Conservation (phyloP, 2,329 filamentous ascomycete species). For the Penicillium palitans region DNA sequence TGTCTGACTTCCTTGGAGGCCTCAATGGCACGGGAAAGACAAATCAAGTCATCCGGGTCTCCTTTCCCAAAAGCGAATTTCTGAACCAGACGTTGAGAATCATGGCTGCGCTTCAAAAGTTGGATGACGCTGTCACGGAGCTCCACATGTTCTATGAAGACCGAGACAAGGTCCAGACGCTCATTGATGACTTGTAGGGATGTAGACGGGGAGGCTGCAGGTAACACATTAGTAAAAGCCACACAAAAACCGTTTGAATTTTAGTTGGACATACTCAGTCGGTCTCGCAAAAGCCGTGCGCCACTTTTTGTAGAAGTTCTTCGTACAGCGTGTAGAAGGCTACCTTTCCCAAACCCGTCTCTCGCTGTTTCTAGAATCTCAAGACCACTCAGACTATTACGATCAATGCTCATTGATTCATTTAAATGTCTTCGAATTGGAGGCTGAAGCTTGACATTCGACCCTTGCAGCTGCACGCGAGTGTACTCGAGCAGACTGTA, state of each 20-base stretch:
- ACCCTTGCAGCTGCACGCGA: constrained; percentile 71
- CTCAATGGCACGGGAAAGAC: constrained; percentile 75
- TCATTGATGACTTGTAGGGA: constrained; percentile 74
- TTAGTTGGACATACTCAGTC: constrained; percentile 62
- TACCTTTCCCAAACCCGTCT: constrained; percentile 76
- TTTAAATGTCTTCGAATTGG: constrained; percentile 72
- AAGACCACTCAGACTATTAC: constrained; percentile 82
- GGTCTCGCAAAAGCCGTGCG: constrained; percentile 76
- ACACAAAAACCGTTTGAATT: neutral
- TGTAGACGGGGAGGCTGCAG: constrained; percentile 75
- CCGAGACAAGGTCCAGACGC: constrained; percentile 77
- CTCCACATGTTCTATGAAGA: constrained; percentile 65
- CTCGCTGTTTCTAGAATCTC: constrained; percentile 85
- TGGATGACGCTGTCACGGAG: constrained; percentile 69
- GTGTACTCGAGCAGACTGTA: constrained; percentile 84
- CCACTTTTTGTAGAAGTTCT: constrained; percentile 91
- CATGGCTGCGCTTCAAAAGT: constrained; percentile 73
- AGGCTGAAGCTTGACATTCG: constrained; percentile 78
- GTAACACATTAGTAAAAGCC: constrained; percentile 15
- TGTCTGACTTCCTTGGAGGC: constrained; percentile 66
- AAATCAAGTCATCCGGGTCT: constrained; percentile 87
- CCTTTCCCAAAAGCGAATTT: constrained; percentile 91
- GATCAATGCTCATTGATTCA: constrained; percentile 87
- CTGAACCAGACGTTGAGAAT: constrained; percentile 86
- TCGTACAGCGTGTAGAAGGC: constrained; percentile 83